Base-by-base conservation (phyloP, 768 basidiomycete genomes). In the Pulveroboletus sp. region DNA sequence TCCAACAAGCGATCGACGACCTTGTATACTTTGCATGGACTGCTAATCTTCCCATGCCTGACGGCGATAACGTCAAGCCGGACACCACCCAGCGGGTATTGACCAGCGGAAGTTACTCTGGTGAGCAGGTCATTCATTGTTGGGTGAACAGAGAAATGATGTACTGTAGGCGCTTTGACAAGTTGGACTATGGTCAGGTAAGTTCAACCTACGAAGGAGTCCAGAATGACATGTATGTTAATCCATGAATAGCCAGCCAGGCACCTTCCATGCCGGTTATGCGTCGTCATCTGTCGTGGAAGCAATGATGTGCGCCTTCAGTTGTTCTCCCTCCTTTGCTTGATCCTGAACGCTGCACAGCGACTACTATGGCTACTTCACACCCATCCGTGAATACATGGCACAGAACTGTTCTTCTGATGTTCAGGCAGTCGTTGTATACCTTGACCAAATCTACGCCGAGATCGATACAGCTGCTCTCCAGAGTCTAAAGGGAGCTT, bases 1-100 rank as follows among this genome's bases (percentile, higher is more conserved):
- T 89, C 38, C 81, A 86, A 61, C 87, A 89, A 67, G 83, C 85
- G 10, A 80, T 87, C 53, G 81, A 87, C 43, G 86, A 89, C 58
- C 65, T 87, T 32, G 84, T 74, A 13, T 84, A 84, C 63, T 89
- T 89, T 58, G 75, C 83, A 13, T 72, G 81, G 53, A 85, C 78
- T 51, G 85, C 79, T 14, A 65, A 76, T 31, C 74, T 88, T 21
- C 82, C 86, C 2, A 82, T 84, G 79, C 82, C 84, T 0, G 75
- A 76, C 45, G 84, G 85, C 4, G 74, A 81, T 55, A 63, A 77
- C 21, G 70, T 88, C 13, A 76, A 75, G 17, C 82, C 85, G 1
- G 72, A 73, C 39, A 64, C 67, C 20, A 70, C 72, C 4, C 72
- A 73, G 2, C 76, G 76, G 76, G 50, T 71, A 32, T 49, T 72